Evolutionary conservation across 768 basidiomycete species (phyloP), one percentile per base, ranked within the genome.

Genomic region (Mycena rebaudengoi): DNA sequence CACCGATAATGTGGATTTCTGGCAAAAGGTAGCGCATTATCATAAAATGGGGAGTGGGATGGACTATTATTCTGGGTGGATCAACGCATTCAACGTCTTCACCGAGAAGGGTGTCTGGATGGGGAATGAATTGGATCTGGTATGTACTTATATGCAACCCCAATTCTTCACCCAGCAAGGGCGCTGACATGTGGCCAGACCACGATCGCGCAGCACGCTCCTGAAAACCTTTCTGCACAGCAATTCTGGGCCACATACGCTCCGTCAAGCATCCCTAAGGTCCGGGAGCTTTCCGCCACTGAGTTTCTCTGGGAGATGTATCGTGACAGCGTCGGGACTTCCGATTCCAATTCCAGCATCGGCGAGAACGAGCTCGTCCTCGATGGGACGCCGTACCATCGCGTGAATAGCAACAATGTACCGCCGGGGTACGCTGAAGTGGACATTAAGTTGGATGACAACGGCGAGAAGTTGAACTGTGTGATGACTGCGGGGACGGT

Each of bases 1-100:
- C 32, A 23, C n/a, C 4, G 58, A 35, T 5, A 60, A 40, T 21
- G 33, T 29, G 1, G 48, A 37, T 4, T 60, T 60, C 58, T 60
- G 58, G 58, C 23, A 16, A 11, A 25, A 30, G 20, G 32, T 41
- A 1, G 58, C 30, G 1, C 43, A 60, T 21, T 60, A 48, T n/a
- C n/a, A n/a, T 28, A 1, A 39, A 18, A 8, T 18, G 2, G 60
- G 60, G 25, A 62, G 60, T 28, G 60, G 60, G 5, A 41, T 33
- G 40, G 33, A 21, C 30, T 45, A 23, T 26, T 62, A 62, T 30
- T 45, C 60, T 2, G 60, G 61, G 4, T 62, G 61, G 61, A 46
- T 62, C 45, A 55, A 32, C 10, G 61, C 52, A 13, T 62, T 62
- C 43, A 54, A 46, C 21, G 61, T 26, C 13, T 55, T 51, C 43